These are phyloP conservation scores for Laburnicola sp. DNA, from an alignment of 2,329 filamentous ascomycete genomes.

Conservation along the genomic window DNA sequence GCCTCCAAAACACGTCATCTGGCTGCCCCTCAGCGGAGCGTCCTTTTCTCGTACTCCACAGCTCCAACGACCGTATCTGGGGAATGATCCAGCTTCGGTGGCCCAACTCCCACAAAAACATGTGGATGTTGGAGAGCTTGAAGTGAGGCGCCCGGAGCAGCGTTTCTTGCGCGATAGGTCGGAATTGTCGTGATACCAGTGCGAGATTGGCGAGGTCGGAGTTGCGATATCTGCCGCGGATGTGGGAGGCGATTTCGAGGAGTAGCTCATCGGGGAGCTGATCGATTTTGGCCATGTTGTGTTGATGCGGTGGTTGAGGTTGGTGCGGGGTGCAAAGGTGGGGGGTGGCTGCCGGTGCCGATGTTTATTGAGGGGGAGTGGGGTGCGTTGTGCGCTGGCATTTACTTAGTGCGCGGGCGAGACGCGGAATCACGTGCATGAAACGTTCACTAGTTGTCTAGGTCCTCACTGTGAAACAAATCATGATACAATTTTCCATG, in stretches of 20 bases:
- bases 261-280: constrained; percentile 22
- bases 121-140: constrained; percentile 19
- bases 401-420: no score
- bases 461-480: no score
- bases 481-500: no score
- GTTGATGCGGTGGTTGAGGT: no score
- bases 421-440: no score
- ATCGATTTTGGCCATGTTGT: constrained; percentile 1
- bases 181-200: constrained; percentile 18
- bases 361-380: no score
- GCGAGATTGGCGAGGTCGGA: constrained; percentile 16
- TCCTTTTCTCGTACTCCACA: constrained; percentile 17
- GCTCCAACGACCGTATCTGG: constrained; percentile 17
- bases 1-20: not conserved
- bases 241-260: constrained; percentile 14
- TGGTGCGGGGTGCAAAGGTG: no score
- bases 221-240: constrained; percentile 14
- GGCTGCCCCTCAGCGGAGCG: not conserved
- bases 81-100: constrained; percentile 7
- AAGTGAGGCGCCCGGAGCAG: constrained; percentile 20
- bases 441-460: no score
- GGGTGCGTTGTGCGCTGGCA: no score
- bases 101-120: constrained; percentile 17
- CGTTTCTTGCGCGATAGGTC: constrained; percentile 20
- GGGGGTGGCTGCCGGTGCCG: no score